These are phyloP conservation scores for Quercus lobata DNA, from an alignment of 331 rosid species.

Conservation along the genomic window DNA sequence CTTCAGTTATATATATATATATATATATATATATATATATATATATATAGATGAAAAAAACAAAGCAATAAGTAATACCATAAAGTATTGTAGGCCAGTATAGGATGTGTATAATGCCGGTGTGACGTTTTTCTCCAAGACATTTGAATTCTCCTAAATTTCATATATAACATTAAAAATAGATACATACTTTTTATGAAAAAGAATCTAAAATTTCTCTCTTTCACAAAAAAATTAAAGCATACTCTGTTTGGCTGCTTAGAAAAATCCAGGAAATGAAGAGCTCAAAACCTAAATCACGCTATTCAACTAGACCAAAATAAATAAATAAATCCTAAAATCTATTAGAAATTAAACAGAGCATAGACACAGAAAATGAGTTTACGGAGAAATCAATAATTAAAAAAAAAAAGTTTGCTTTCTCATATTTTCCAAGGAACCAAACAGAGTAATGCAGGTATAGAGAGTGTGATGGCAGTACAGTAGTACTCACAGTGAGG, in stretches of 20 bases:
- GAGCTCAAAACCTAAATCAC: neutral
- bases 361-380: too few species aligned
- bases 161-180: neutral
- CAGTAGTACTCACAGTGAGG: slow-evolving; percentile 48
- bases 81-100: slow-evolving; percentile 85
- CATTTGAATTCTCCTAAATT: slow-evolving; percentile 60
- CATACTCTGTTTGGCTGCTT: slow-evolving; percentile 3
- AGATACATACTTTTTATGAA: neutral
- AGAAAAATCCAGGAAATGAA: neutral
- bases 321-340: too few species aligned
- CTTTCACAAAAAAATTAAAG: neutral
- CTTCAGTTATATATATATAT: too few species aligned
- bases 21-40: too few species aligned
- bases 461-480: neutral
- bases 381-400: too few species aligned
- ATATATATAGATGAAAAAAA: neutral
- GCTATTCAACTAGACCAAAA: too few species aligned
- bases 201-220: slow-evolving; percentile 1
- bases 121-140: slow-evolving; percentile 44
- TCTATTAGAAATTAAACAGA: too few species aligned
- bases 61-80: slow-evolving; percentile 50
- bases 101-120: slow-evolving; percentile 60
- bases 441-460: neutral
- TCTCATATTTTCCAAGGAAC: slow-evolving; percentile 4
- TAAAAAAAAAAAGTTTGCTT: neutral